phyloP scores from a whole-genome alignment of 1,284 basidiomycete genomes.

The Singerocomus inundabilis region DNA sequence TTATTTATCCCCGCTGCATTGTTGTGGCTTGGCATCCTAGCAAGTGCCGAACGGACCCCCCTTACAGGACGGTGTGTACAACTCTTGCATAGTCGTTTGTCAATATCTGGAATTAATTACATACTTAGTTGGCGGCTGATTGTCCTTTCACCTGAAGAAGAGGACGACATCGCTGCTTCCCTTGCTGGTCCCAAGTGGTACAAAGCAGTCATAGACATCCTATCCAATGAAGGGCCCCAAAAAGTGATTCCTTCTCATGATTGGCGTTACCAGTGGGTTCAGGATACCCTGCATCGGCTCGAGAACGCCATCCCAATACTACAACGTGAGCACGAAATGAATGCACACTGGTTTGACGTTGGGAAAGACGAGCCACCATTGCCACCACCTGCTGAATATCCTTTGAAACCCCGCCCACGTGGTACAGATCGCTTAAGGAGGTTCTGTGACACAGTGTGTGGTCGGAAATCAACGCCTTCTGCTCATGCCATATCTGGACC shows the following conservation, averaged over 20 bases:
- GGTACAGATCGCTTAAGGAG: conserved; percentile 61
- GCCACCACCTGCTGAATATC: conserved; percentile 70
- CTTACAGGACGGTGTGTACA: conserved; percentile 74
- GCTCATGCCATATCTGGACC: conserved; percentile 72
- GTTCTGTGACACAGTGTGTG: conserved; percentile 50
- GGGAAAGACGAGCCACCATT: conserved; percentile 51
- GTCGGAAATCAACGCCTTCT: conserved; percentile 39
- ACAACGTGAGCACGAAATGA: conserved; percentile 51
- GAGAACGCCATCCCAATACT: conserved; percentile 70
- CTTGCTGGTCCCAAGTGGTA: conserved; percentile 85
- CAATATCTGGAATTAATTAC: conserved; percentile 5
- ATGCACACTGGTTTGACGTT: conserved; percentile 55
- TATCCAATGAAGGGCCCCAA: conserved; percentile 66
- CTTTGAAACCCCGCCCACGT: conserved; percentile 68
- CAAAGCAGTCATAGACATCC: conserved; percentile 73
- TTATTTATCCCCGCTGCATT: conserved; percentile 66
- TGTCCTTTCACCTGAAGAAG: conserved; percentile 86
- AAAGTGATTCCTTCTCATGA: conserved; percentile 65
- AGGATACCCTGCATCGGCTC: conserved; percentile 68
- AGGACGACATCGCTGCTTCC: conserved; percentile 77
- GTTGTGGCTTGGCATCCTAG: conserved; percentile 73
- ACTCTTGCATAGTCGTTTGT: neutral
- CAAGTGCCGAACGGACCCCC: conserved; percentile 79
- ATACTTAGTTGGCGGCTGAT: conserved; percentile 74
- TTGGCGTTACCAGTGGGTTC: conserved; percentile 86